A percentile compares a stretch with the other conserved stretches of the same genome.
phyloP scores from a whole-genome alignment of 768 basidiomycete species.

The Epithele typhae region DNA sequence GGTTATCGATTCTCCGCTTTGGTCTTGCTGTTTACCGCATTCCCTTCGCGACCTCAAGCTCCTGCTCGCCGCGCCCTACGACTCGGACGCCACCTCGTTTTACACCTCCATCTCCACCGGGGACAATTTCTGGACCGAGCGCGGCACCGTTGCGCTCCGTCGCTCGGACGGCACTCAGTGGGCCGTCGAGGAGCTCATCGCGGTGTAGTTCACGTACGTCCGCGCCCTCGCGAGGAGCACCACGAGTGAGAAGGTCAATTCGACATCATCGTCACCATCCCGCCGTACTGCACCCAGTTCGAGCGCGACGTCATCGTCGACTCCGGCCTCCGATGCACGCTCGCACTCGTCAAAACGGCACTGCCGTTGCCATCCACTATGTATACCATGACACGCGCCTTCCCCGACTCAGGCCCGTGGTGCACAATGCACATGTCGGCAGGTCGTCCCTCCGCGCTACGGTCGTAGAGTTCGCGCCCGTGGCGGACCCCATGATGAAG shows the following conservation, averaged over 20 bases:
- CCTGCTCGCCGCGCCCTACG: constrained; percentile 67
- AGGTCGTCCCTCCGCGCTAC: constrained; percentile 79
- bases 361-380: constrained; percentile 92
- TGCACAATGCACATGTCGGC: too few species aligned
- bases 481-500: constrained; percentile 37
- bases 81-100: constrained; percentile 55
- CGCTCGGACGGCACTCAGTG: constrained; percentile 66
- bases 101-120: constrained; percentile 33
- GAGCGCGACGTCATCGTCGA: constrained; percentile 91
- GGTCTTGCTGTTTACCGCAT: too few species aligned
- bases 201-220: constrained; percentile 90
- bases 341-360: constrained; percentile 91
- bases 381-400: constrained; percentile 95
- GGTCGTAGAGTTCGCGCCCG: constrained; percentile 58
- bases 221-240: constrained; percentile 79
- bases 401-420: constrained; percentile 66
- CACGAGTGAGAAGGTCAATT: constrained; percentile 71
- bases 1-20: too few species aligned
- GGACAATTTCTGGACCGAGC: constrained; percentile 40
- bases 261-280: constrained; percentile 88
- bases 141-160: constrained; percentile 56
- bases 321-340: constrained; percentile 76
- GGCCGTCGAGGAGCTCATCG: constrained; percentile 86
- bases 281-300: constrained; percentile 84
- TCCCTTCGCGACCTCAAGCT: too few species aligned